These are phyloP conservation scores for Hyparrhenia diplandra DNA, from an alignment of 176 grass and related monocot genomes.

Conservation along the genomic window DNA sequence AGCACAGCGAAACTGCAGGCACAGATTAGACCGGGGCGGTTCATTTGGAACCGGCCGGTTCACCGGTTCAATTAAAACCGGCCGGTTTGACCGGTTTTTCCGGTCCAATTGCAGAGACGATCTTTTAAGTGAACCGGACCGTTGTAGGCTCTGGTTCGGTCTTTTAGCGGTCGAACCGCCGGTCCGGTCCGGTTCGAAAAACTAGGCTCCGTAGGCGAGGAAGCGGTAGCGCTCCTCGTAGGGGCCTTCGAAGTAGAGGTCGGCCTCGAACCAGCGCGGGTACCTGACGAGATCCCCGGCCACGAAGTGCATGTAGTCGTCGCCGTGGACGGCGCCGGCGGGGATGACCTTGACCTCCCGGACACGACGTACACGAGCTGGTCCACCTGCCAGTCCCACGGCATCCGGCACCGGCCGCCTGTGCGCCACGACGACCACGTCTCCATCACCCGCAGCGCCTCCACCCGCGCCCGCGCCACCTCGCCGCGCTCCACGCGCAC, in stretches of 20 bases:
- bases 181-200: too few relatives aligned
- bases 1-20: too few relatives aligned
- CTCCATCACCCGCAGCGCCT: constrained; percentile 57
- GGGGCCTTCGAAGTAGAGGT: constrained; percentile 83
- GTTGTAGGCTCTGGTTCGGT: too few relatives aligned
- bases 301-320: constrained; percentile 81
- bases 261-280: constrained; percentile 89
- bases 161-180: too few relatives aligned
- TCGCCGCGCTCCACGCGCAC: constrained; percentile 77
- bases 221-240: constrained; percentile 93
- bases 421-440: constrained; percentile 79
- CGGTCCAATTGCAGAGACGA: too few relatives aligned
- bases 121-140: too few relatives aligned
- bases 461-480: constrained; percentile 48
- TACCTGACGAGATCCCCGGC: constrained; percentile 87
- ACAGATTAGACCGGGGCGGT: too few relatives aligned
- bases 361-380: constrained; percentile 84
- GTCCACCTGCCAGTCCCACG: constrained; percentile 98
- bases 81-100: too few relatives aligned
- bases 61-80: too few relatives aligned
- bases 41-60: too few relatives aligned
- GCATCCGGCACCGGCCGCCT: constrained; percentile 58
- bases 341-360: constrained; percentile 90
- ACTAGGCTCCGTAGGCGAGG: constrained; percentile 76
- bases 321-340: constrained; percentile 63